Base-by-base conservation (phyloP, 2,329 filamentous ascomycete genomes). In the Fusarium sulawesiense region DNA sequence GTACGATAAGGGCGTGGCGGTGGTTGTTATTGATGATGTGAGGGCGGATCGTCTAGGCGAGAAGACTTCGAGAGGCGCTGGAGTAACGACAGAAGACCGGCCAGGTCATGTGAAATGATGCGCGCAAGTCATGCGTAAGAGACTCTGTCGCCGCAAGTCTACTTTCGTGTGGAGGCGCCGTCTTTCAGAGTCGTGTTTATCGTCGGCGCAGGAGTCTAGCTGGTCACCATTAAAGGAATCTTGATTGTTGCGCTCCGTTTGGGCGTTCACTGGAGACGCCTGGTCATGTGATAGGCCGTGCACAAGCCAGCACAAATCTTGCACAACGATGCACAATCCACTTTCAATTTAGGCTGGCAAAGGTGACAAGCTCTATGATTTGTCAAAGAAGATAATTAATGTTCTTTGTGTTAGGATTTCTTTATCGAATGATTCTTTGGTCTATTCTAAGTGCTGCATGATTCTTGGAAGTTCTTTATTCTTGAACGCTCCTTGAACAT, bases 71-170 rank as follows among this genome's bases (percentile, higher is more conserved):
- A 34, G 27, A 65, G 42, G 64, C 63, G 46, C 64, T 57, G 54
- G 64, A 60, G 64, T 64, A 70, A 74, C 55, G 59, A 64, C 41
- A 41, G 60, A 46, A 51, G 62, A 65, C 62, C 62, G 42, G 62
- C 62, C 60, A 64, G 75, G 75, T 79, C 78, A 79, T 78, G 75
- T 78, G 77, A 78, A 40, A 45, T 56, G 47, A 20, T 30, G 41
- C 60, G 53, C 62, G 60, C 60, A 34, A 60, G 21, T 60, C 60
- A 65, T 65, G 30, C 62, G 34, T 65, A 47, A 34, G 14, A 47
- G 29, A 25, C 40, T 65, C 20, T 25, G 20, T 16, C 46, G 60
- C 32, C 41, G 23, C 49, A 27, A 18, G 30, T 65, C 8, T 65
- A 51, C 3, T 30, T 16, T 50, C 11, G 51, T 47, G 27, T 25